phyloP scores from a whole-genome alignment of 108 stramenopile species.

The Nitzschia sp. region DNA sequence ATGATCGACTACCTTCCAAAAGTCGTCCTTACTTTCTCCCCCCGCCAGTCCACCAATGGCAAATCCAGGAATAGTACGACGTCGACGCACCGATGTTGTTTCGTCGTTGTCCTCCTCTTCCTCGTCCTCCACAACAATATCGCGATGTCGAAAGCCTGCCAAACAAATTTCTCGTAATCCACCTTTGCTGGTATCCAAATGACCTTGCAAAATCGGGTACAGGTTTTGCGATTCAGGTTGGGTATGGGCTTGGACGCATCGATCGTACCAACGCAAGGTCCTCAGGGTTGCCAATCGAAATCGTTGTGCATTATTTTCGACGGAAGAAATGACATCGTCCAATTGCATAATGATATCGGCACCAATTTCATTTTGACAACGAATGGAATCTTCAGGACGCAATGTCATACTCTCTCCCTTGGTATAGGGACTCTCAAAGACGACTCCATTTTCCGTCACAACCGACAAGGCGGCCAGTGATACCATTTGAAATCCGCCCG shows the following conservation, averaged over 20 bases:
- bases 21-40: conserved; percentile 94
- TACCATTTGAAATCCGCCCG: conserved; percentile 99
- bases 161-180: conserved; percentile 93
- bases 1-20: conserved; percentile 97
- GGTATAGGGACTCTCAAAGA: conserved; percentile 86
- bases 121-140: conserved; percentile 11
- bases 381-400: conserved; percentile 94
- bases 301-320: conserved; percentile 63
- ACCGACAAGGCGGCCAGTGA: conserved; percentile 88
- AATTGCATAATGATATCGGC: conserved; percentile 97
- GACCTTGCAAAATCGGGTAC: conserved; percentile 97
- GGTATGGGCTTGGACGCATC: conserved; percentile 88
- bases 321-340: conserved; percentile 93
- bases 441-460: conserved; percentile 95
- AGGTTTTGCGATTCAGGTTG: conserved; percentile 71
- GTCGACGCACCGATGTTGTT: background rate
- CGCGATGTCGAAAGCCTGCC: conserved; percentile 84
- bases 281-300: conserved; percentile 89
- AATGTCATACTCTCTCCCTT: conserved; percentile 68
- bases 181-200: conserved; percentile 86
- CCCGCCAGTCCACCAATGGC: conserved; percentile 98
- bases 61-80: conserved; percentile 83
- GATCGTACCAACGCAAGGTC: conserved; percentile 95
- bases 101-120: background rate
- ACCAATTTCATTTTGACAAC: conserved; percentile 94